Evolutionary conservation across 164 flowering plant genomes (phyloP), one percentile per base, ranked within the genome.

Genomic region (Chloranthus sessilifolius): DNA sequence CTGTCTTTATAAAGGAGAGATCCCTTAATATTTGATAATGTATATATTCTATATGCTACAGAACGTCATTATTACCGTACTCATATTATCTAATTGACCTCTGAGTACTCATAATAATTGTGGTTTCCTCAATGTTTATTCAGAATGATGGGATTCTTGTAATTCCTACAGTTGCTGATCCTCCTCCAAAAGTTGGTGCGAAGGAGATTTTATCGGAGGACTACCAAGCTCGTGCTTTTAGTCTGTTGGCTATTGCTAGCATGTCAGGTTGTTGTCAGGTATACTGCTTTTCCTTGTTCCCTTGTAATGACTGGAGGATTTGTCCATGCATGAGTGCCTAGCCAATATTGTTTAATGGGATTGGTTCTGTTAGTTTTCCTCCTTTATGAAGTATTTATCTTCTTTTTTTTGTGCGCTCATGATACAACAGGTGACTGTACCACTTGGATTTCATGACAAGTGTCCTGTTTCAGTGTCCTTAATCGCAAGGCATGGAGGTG

Each of bases 251-350:
- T 59, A 68, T 91, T 63, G 89, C 92, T 42, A 81, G 92, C 72
- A 62, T 91, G 69, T 79, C 98, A 19, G 98, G 98, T 46, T 88
- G 96, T 66, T 88, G 98, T 65, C 96, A 91, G 95, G 98, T 87
- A 44, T 53, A 44, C 4, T 19, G 0, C 43, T 56, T 4, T 42
- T 6, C 20, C 53, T 17, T 30, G 50, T 41, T 5, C n/a, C 10
- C n/a, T 19, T 51, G 27, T 35, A 21, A 55, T 45, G 9, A 24
- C 1, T 16, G 36, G 24, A n/a, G 9, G 21, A 28, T 43, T 10
- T 24, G 29, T 23, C 27, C 43, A 37, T 8, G 35, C 48, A 30
- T 30, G 34, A 9, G 24, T 22, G 2, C 11, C 11, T 8, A 16
- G 19, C 33, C 15, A 29, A 12, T 5, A 15, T 29, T 26, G 2